These are phyloP conservation scores for Ophiostoma fasciatum DNA, from an alignment of 2,329 filamentous ascomycete species.

Conservation along the genomic window DNA sequence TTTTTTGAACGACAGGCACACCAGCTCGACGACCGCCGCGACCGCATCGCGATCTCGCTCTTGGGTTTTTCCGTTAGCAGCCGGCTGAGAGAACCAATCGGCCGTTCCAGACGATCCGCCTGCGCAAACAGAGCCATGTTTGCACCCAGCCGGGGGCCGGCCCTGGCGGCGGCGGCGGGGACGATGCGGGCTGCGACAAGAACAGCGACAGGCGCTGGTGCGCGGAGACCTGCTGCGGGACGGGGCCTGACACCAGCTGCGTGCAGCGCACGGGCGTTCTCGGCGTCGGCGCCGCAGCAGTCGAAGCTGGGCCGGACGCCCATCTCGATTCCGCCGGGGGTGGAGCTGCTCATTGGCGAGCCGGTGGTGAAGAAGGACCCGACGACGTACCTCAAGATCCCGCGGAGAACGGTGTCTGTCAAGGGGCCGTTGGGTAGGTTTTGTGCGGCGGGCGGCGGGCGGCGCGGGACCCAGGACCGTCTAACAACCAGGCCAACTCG, in stretches of 20 bases:
- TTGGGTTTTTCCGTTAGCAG: no score
- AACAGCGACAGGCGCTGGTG: neutral
- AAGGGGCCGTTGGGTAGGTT: conserved; percentile 62
- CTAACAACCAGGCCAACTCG: conserved; percentile 51
- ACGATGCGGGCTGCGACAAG: neutral
- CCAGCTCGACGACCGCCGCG: no score
- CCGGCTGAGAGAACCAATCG: no score
- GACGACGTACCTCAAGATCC: conserved; percentile 45
- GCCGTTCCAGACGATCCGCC: no score
- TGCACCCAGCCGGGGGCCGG: conserved; percentile 41
- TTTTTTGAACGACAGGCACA: no score
- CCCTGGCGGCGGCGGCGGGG: conserved; percentile 35
- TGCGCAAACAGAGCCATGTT: no score
- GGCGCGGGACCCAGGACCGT: no score
- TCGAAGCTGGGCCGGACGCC: conserved; percentile 81
- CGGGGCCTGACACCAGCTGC: no score
- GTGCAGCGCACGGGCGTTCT: conserved; percentile 48
- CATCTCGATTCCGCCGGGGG: conserved; percentile 68
- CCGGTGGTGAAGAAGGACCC: conserved; percentile 36
- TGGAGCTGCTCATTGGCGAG: conserved; percentile 59
- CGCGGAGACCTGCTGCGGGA: no score
- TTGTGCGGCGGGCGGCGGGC: neutral
- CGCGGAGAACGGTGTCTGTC: conserved; percentile 56
- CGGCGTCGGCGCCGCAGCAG: conserved; percentile 46
- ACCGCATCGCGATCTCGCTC: no score